phyloP scores from a whole-genome alignment of 164 flowering plant species.

The Taxillus chinensis region DNA sequence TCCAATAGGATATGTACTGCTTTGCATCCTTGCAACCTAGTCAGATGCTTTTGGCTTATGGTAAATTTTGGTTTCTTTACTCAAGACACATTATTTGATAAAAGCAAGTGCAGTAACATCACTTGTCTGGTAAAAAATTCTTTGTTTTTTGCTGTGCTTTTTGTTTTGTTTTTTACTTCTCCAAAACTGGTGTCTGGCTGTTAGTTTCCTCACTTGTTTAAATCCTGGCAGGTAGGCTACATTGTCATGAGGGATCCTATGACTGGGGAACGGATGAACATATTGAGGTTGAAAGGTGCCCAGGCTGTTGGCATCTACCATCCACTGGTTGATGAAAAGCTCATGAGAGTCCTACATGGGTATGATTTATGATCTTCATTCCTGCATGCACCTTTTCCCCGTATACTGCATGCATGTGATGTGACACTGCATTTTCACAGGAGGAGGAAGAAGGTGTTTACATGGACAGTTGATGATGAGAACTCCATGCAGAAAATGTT shows the following conservation, averaged over 20 bases:
- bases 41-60: too few species aligned
- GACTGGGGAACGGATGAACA: conserved; percentile 47
- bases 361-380: conserved; percentile 18
- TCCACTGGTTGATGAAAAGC: conserved; percentile 63
- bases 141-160: too few species aligned
- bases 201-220: too few species aligned
- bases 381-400: neutral
- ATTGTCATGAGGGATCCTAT: conserved; percentile 75
- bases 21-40: too few species aligned
- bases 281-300: conserved; percentile 70
- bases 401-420: neutral
- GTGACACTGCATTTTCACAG: conserved; percentile 23
- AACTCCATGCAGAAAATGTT: conserved; percentile 65
- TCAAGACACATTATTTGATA: too few species aligned
- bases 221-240: conserved; percentile 68
- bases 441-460: conserved; percentile 68
- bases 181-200: too few species aligned
- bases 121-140: too few species aligned
- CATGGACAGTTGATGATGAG: conserved; percentile 93
- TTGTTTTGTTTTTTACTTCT: too few species aligned
- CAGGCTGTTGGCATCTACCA: conserved; percentile 75
- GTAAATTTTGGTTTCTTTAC: too few species aligned
- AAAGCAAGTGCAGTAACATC: too few species aligned
- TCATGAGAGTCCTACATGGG: conserved; percentile 55
- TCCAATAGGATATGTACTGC: too few species aligned